Percentiles rank a stretch among this genome's conserved stretches.
These are phyloP conservation scores for Coemansia sp. DNA, from an alignment of 192 early-diverging fungal genomes.

Conservation along the genomic window DNA sequence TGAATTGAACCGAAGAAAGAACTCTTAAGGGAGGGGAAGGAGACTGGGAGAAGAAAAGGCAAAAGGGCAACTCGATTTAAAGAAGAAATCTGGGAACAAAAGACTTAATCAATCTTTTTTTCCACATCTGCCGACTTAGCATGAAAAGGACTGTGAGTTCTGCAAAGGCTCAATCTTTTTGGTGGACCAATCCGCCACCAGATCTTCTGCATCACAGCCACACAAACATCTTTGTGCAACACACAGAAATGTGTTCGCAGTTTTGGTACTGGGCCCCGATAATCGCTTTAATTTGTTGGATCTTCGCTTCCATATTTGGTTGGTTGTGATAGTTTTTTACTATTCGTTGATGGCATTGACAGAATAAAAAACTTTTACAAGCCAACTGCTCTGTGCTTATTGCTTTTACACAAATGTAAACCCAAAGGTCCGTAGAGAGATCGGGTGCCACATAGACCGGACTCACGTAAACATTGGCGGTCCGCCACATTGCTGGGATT, in stretches of 20 bases:
- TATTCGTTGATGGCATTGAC: neutral
- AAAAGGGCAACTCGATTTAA: conserved; percentile 1
- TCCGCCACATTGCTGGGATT: neutral
- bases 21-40: conserved; percentile 2
- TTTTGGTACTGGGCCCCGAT: neutral
- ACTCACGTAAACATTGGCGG: neutral
- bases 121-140: no score
- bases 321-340: neutral
- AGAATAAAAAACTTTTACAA: neutral
- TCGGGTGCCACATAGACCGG: neutral
- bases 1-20: conserved; percentile 17
- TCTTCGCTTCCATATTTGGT: neutral
- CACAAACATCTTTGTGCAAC: no score
- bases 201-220: no score
- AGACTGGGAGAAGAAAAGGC: conserved; percentile 15
- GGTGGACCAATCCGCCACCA: no score
- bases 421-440: neutral
- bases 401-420: neutral
- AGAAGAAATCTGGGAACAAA: conserved; percentile 19
- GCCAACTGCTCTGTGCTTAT: neutral
- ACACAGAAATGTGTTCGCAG: no score
- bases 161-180: no score
- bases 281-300: neutral
- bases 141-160: no score
- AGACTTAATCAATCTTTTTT: conserved; percentile 1